phyloP scores from a whole-genome alignment of 768 basidiomycete genomes.

The Russula dissimulans region DNA sequence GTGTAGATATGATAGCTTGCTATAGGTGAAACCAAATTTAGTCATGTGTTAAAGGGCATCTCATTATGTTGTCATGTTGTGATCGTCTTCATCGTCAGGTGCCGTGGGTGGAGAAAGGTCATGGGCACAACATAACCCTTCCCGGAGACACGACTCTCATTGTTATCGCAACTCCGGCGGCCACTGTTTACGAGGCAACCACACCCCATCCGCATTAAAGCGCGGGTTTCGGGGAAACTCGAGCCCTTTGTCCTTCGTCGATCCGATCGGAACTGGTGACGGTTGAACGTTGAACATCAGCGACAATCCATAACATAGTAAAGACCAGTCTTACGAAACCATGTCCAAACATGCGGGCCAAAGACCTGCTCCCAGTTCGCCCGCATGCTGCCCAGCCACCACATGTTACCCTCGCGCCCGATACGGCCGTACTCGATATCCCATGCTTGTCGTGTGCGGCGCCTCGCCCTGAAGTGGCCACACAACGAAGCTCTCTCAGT shows the following conservation, averaged over 20 bases:
- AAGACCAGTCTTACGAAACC: constrained; percentile 61
- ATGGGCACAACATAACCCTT: background rate
- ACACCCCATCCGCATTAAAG: constrained; percentile 59
- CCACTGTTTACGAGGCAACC: constrained; percentile 62
- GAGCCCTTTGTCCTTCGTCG: constrained; percentile 47
- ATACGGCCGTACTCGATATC: constrained; percentile 76
- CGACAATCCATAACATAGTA: background rate
- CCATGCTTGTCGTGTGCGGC: constrained; percentile 42
- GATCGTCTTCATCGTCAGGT: background rate
- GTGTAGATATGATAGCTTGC: too few relatives aligned
- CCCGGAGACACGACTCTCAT: background rate
- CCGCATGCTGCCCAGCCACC: constrained; percentile 63
- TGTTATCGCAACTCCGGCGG: constrained; percentile 48
- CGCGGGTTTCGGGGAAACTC: constrained; percentile 62
- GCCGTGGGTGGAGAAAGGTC: background rate
- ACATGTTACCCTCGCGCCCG: constrained; percentile 70
- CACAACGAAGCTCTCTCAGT: background rate
- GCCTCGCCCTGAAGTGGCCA: constrained; percentile 38
- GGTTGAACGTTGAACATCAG: background rate
- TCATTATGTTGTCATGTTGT: background rate
- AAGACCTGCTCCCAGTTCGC: constrained; percentile 76
- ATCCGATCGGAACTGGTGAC: constrained; percentile 41
- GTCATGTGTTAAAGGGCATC: too few relatives aligned
- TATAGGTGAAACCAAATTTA: too few relatives aligned
- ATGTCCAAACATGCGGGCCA: constrained; percentile 58